phyloP scores from a whole-genome alignment of 257 asterid species.

The Solanum virginianum region DNA sequence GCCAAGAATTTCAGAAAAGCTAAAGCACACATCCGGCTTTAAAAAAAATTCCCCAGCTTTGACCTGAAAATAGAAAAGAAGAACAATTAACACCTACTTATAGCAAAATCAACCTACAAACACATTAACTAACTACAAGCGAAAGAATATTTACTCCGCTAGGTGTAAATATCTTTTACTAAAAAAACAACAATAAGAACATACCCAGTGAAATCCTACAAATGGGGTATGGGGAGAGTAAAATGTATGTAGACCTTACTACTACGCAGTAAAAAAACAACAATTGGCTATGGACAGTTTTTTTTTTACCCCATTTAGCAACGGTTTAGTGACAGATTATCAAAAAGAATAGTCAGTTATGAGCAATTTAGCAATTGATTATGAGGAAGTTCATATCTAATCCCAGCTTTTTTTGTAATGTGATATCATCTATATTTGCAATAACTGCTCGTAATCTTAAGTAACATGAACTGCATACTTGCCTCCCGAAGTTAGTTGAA shows the following conservation, averaged over 20 bases:
- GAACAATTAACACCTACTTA: neutral
- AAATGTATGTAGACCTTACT: too few species aligned
- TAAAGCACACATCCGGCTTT: neutral
- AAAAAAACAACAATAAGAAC: too few species aligned
- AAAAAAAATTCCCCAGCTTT: neutral
- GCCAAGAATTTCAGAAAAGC: constrained; percentile 15
- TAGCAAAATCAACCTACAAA: neutral
- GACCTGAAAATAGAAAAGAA: neutral
- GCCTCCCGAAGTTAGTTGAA: neutral
- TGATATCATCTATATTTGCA: neutral
- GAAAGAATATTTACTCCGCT: neutral
- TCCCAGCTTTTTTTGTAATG: too few species aligned
- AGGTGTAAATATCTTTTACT: neutral
- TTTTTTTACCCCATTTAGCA: neutral
- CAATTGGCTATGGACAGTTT: neutral
- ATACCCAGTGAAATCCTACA: too few species aligned
- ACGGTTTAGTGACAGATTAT: neutral
- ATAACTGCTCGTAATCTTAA: neutral
- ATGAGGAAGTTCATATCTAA: too few species aligned
- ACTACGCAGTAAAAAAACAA: neutral
- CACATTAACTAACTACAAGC: neutral
- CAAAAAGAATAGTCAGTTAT: too few species aligned
- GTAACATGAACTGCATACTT: neutral
- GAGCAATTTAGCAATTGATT: too few species aligned
- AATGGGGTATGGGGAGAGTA: too few species aligned